These are phyloP conservation scores for Raddia guianensis DNA, from an alignment of 176 grass and related monocot species.

Conservation along the genomic window DNA sequence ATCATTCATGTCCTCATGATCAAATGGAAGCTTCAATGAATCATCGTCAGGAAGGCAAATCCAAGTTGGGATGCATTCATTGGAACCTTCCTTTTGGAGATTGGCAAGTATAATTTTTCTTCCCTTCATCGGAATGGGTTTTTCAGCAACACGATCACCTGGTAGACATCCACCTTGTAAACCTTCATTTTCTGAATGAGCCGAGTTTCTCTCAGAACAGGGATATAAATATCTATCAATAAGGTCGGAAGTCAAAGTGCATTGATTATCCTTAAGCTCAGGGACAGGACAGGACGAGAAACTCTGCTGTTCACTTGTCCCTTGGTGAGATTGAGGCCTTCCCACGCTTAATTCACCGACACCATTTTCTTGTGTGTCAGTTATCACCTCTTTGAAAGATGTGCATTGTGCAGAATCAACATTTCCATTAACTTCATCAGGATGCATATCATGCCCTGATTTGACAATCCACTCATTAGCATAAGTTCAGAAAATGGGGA, in stretches of 20 bases:
- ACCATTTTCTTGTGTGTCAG: slow-evolving; percentile 12
- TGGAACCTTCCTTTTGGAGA: slow-evolving; percentile 22
- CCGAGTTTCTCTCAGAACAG: background rate
- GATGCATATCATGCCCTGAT: slow-evolving; percentile 25
- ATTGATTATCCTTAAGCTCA: slow-evolving; percentile 7
- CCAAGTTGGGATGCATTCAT: background rate
- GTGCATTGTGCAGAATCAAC: slow-evolving; percentile 30
- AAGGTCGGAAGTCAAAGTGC: background rate
- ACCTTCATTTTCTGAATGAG: slow-evolving; percentile 32
- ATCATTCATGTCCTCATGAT: slow-evolving; percentile 32
- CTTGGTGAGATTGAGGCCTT: background rate
- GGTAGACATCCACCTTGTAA: slow-evolving; percentile 19
- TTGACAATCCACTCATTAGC: slow-evolving; percentile 35
- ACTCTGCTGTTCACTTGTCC: slow-evolving; percentile 13
- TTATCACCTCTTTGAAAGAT: slow-evolving; percentile 33
- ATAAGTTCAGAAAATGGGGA: slow-evolving; percentile 2
- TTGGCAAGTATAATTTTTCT: slow-evolving; percentile 26
- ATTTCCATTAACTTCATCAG: slow-evolving; percentile 39
- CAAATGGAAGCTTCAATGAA: slow-evolving; percentile 16
- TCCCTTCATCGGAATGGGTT: background rate
- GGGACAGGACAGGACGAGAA: background rate
- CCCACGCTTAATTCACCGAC: background rate
- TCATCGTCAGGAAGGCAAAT: slow-evolving; percentile 12
- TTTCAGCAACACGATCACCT: slow-evolving; percentile 2
- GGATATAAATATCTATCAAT: slow-evolving; percentile 15